These are phyloP conservation scores for Moricandia arvensis DNA, from an alignment of 345 rosid species.

Conservation along the genomic window DNA sequence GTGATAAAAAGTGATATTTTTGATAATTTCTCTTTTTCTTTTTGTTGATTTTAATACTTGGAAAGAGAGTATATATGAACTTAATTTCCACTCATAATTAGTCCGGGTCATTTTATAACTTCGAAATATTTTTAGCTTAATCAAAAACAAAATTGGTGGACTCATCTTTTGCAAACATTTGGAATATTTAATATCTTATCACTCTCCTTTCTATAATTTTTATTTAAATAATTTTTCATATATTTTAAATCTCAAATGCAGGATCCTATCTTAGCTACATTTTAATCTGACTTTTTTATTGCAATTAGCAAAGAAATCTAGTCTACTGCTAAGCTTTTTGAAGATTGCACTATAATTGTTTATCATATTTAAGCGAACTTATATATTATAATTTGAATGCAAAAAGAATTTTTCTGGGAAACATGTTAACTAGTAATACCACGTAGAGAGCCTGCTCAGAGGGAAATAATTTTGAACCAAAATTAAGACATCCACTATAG, in stretches of 20 bases:
- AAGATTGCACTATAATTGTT: not conserved
- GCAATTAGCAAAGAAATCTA: not conserved
- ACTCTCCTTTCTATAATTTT: not conserved
- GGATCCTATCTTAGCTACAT: not conserved
- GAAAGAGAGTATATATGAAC: too few species aligned
- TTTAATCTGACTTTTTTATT: not conserved
- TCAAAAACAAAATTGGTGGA: conserved; percentile 25
- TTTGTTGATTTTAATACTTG: too few species aligned
- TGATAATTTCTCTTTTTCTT: too few species aligned
- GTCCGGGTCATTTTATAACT: too few species aligned
- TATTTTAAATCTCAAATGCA: not conserved
- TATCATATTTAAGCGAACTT: not conserved
- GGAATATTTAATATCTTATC: not conserved
- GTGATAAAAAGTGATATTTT: too few species aligned
- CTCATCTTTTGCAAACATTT: conserved; percentile 27
- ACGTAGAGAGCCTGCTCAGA: not conserved
- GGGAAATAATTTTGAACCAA: not conserved
- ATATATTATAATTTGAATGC: not conserved
- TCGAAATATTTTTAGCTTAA: too few species aligned
- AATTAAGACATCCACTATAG: not conserved
- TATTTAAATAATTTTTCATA: not conserved
- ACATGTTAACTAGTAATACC: not conserved
- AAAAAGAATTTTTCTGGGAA: not conserved
- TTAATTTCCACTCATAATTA: too few species aligned
- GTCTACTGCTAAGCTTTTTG: not conserved